Percentiles rank a stretch among this genome's conserved stretches.
Evolutionary conservation across 2,329 filamentous ascomycete genomes (phyloP).

Genomic region (Pseudomassariella vexata): DNA sequence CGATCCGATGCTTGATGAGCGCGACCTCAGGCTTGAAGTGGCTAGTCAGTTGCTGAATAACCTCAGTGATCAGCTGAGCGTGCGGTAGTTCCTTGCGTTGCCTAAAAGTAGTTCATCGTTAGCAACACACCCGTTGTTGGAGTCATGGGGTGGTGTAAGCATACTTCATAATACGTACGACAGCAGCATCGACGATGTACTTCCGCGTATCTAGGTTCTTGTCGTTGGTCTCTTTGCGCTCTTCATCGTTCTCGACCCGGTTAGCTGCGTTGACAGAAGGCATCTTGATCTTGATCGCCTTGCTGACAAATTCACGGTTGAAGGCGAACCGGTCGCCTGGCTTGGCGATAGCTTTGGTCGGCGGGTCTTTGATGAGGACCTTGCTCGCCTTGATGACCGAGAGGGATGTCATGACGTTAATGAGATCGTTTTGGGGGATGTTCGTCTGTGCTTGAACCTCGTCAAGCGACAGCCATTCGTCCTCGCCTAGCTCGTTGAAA

Average conservation of each 20-base stretch:
- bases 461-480: conserved; percentile 52
- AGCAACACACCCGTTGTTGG: conserved; percentile 13
- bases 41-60: conserved; percentile 59
- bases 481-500: conserved; percentile 70
- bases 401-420: conserved; percentile 73
- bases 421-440: conserved; percentile 69
- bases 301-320: conserved; percentile 76
- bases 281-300: conserved; percentile 82
- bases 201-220: conserved; percentile 68
- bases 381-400: conserved; percentile 73
- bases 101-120: conserved; percentile 37
- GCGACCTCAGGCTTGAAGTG: conserved; percentile 72
- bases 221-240: conserved; percentile 66
- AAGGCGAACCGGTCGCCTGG: conserved; percentile 73
- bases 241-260: conserved; percentile 72
- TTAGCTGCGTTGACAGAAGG: conserved; percentile 76
- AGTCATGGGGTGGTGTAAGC: conserved; percentile 23
- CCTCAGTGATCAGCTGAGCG: conserved; percentile 64
- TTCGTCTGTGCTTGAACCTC: conserved; percentile 80
- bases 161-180: conserved; percentile 84
- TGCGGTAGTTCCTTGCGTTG: conserved; percentile 69
- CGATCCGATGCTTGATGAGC: conserved; percentile 77
- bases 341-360: conserved; percentile 67
- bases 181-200: conserved; percentile 68
- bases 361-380: conserved; percentile 74